Percentiles rank a stretch among this genome's conserved stretches.
Conservation (phyloP, 225 moss, liverwort and hornwort genomes). For the Physcomitrium patens region DNA sequence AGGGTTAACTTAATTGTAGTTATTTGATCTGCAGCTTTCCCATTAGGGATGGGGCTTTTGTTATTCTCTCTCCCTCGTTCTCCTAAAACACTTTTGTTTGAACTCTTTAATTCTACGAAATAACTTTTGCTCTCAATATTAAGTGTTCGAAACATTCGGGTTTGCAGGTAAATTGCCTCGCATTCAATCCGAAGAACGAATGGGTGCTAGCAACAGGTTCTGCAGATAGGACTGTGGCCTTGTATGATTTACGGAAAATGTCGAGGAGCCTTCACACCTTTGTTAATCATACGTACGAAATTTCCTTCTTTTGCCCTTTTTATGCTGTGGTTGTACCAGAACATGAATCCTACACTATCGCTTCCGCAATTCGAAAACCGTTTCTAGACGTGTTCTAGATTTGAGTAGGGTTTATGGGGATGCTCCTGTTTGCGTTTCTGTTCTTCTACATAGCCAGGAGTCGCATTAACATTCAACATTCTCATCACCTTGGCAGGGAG, state of each 20-base stretch:
- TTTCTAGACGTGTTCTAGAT: too few relatives aligned
- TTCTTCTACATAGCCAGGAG: background rate
- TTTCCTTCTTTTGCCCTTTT: background rate
- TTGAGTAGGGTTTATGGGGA: too few relatives aligned
- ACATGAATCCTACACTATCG: too few relatives aligned
- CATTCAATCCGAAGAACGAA: constrained; percentile 84
- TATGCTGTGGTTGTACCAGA: background rate
- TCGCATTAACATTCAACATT: background rate
- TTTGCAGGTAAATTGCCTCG: constrained; percentile 77
- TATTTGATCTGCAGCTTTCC: background rate
- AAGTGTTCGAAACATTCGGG: constrained; percentile 6
- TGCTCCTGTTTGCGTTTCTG: background rate
- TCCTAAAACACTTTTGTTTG: background rate
- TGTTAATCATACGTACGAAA: constrained; percentile 74
- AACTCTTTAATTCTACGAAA: background rate
- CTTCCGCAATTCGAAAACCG: too few relatives aligned
- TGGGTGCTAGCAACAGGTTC: constrained; percentile 87
- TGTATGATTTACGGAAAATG: constrained; percentile 78
- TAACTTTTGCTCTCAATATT: constrained; percentile 7
- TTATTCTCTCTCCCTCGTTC: background rate
- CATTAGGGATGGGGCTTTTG: background rate
- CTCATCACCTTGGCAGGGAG: constrained; percentile 51
- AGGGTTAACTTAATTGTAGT: constrained; percentile 3
- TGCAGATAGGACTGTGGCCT: constrained; percentile 72
- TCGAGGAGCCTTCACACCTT: constrained; percentile 75